Base-by-base conservation (phyloP, 2,329 filamentous ascomycete species). In the Colletotrichum australisinense region DNA sequence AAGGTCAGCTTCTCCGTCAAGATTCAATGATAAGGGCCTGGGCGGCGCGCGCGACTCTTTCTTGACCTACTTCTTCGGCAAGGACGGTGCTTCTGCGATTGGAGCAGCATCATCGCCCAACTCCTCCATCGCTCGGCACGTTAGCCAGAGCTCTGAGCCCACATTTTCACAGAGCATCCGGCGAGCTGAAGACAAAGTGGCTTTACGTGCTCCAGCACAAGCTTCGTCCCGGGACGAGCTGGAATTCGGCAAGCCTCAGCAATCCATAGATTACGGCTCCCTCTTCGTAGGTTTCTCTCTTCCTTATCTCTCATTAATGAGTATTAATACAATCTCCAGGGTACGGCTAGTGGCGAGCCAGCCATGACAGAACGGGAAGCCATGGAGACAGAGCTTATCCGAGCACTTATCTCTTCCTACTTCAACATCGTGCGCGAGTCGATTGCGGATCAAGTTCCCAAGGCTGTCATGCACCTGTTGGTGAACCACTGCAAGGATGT, bases 401-500 rank as follows among this genome's bases (percentile, higher is more conserved):
- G 96, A 59, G 94, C 95, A 59, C 90, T 99, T 69, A 99, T 99
- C 82, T 97, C 94, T 38, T 98, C 95, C 1, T 99, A 99, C 87
- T 99, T 99, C 88, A 97, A 98, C 83, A 99, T 99, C 79, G 97
- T 99, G 59, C 94, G 97, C 75, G 97, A 99, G 84, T 96, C 95
- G n/a, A 98, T 98, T 78, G 96, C 96, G 57, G 97, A 99, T 81
- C 96, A 98, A 85, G 97, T 99, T 12, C 97, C 97, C 77, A 99
- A 99, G 86, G 97, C 97, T 5, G 93, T 99, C 78, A 99, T 99
- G 97, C 97, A 99, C 82, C 90, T 99, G 59, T 90, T 99, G 42
- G 97, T 99, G 81, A 99, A 99, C 84, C 94, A 98, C 86, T 97
- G 94, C 85, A 98, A 98, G 83, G 97, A 99, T 77, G 96, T 96